Base-by-base conservation (phyloP, 257 asterid species). In the Solanum tarijense region DNA sequence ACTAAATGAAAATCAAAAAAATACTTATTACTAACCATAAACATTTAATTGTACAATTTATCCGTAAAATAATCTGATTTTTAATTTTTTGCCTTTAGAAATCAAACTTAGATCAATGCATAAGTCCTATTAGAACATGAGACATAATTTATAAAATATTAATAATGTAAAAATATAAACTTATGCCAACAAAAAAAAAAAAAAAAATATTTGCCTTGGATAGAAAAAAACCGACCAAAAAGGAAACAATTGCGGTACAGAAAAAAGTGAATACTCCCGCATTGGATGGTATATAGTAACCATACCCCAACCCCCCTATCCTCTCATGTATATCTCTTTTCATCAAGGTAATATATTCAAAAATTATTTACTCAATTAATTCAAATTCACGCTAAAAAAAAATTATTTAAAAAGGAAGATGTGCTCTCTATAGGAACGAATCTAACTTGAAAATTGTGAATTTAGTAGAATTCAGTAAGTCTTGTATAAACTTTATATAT, bases 361-460 rank as follows among this genome's bases (percentile, higher is more conserved):
- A 66, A 71, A 7, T 29, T 71, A 31, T 7, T 32, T 1, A 21
- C 0, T 31, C 23, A 4, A 71, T 20, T 73, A 73, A 73, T 34
- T 73, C 7, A 4, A 0, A 73, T 35, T 21, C 3, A 74, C 0
- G 2, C 5, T 1, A 1, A 34, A 7, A 0, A 31, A 72, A 18
- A 32, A 12, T 0, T 9, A 1, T 18, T 9, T 8, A 3, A 16
- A 10, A 3, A 32, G 25, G 12, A 72, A 13, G 41, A 3, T 12
- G 39, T 71, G 39, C 2, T 32, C 39, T 0, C 25, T 14, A 71
- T 71, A 31, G 8, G n/a, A 31, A 8, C 12, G 1, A 2, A 16
- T 71, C n/a, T 32, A 41, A 4, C 79, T 16, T 71, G 7, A 29
- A 29, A 29, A 69, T 21, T 69, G 3, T 4, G 12, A 48, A 46